Percentiles rank a stretch among this genome's conserved stretches.
phyloP scores from a whole-genome alignment of 345 rosid genomes.

The Conringia planisiliqua region DNA sequence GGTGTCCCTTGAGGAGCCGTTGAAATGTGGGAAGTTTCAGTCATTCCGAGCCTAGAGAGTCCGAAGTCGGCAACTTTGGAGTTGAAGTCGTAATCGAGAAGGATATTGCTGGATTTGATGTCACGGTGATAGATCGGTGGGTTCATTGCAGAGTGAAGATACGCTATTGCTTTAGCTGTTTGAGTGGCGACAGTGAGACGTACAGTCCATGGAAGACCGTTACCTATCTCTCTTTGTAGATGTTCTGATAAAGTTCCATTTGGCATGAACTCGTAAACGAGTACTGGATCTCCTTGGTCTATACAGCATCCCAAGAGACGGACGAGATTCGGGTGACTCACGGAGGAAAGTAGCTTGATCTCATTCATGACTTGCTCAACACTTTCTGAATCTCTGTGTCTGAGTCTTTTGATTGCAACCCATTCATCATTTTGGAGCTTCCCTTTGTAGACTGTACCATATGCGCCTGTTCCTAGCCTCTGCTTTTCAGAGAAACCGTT shows the following conservation, averaged over 20 bases:
- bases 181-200: constrained; percentile 80
- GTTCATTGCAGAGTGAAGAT: constrained; percentile 83
- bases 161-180: constrained; percentile 83
- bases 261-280: constrained; percentile 88
- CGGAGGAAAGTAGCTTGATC: constrained; percentile 89
- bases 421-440: constrained; percentile 59
- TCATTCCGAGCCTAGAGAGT: constrained; percentile 86
- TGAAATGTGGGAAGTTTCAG: constrained; percentile 71
- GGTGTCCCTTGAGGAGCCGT: constrained; percentile 96
- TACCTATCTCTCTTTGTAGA: constrained; percentile 72
- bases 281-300: constrained; percentile 84
- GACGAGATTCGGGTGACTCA: constrained; percentile 88
- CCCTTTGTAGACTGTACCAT: constrained; percentile 89
- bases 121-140: constrained; percentile 95
- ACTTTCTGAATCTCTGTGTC: constrained; percentile 67
- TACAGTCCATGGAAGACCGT: constrained; percentile 74
- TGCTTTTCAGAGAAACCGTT: constrained; percentile 65
- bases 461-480: constrained; percentile 87
- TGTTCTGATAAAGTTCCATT: constrained; percentile 85
- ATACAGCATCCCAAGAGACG: constrained; percentile 91
- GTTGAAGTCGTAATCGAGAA: constrained; percentile 62
- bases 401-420: constrained; percentile 88
- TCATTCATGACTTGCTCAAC: constrained; percentile 91
- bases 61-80: constrained; percentile 98
- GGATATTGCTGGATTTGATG: constrained; percentile 88